Evolutionary conservation across 768 basidiomycete species (phyloP).

Genomic region (Phylloporus scabripes): DNA sequence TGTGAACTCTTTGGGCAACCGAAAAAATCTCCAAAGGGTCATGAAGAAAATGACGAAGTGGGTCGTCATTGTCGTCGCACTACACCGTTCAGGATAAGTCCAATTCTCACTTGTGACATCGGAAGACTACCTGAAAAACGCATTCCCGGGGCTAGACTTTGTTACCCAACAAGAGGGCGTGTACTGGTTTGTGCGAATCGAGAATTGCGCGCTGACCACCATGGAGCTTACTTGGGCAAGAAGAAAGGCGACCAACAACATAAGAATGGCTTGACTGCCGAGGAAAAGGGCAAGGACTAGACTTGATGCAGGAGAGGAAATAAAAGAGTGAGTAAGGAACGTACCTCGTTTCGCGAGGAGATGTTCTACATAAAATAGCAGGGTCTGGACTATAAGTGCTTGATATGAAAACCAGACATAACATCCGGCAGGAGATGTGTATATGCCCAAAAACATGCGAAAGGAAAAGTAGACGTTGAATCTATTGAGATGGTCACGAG

Average conservation of each 20-base stretch:
- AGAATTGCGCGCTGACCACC: constrained; percentile 11
- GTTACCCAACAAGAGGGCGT: constrained; percentile 15
- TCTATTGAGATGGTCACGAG: constrained; percentile 4
- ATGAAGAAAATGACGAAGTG: constrained; percentile 12
- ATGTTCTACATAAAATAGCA: constrained; percentile 10
- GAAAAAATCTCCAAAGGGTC: constrained; percentile 16
- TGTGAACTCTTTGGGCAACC: constrained; percentile 9
- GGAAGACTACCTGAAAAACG: constrained; percentile 16
- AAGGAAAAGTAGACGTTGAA: constrained; percentile 19
- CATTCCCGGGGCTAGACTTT: constrained; percentile 8
- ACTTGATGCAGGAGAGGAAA: background rate
- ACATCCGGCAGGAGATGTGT: constrained; percentile 6
- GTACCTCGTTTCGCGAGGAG: constrained; percentile 18
- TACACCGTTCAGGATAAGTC: background rate
- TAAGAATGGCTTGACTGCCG: constrained; percentile 1
- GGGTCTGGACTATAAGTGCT: constrained; percentile 8
- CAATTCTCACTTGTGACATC: background rate
- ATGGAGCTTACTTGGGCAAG: constrained; percentile 14
- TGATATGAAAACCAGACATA: constrained; percentile 17
- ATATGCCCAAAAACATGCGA: constrained; percentile 14
- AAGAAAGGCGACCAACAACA: constrained; percentile 7
- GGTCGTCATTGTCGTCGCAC: constrained; percentile 17
- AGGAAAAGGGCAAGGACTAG: constrained; percentile 19
- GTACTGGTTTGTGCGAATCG: constrained; percentile 7
- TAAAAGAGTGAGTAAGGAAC: background rate